Evolutionary conservation across 345 rosid genomes (phyloP), one percentile per base, ranked within the genome.

Genomic region (Ceriops zippeliana): DNA sequence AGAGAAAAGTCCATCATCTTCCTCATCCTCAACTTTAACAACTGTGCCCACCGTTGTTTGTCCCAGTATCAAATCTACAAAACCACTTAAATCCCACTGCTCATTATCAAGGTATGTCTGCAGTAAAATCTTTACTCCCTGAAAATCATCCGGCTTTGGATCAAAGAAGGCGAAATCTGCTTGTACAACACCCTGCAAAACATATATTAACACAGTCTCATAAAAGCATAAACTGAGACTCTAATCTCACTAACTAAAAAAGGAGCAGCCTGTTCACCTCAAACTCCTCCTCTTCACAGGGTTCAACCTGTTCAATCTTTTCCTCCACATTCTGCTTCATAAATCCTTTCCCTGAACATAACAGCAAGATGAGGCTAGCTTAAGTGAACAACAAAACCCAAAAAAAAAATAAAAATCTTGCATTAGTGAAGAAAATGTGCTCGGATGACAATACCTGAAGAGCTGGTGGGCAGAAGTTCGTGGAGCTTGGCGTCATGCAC

Each of bases 111-210:
- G 92, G 79, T 85, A 91, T 70, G 80, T 77, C 52, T 80, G 91
- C 52, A 91, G 72, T 68, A 91, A 79, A 6, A 79, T 76, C 86
- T 87, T 91, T 68, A 87, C 91, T 11, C 97, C 96, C 15, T 90
- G 89, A 63, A 90, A 95, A 60, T 95, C 96, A 10, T 83, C 79
- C 1, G 83, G 70, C 83, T 91, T 95, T 0, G 96, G 97, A 81
- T 91, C 99, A 78, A 88, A 87, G 83, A 95, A 95, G 26, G 83
- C 93, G 73, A 95, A 91, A 76, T 95, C 99, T 15, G 92, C 93
- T 84, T 95, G 93, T 6, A 91, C 88, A 68, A 67, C 82, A 68
- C 80, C 93, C 96, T 95, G 63, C 69, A 79, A 69, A 57, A 11
- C 22, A 67, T 31, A 28, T 16, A 63, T n/a, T 42, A 15, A 62